Percentiles rank a stretch among this genome's conserved stretches.
phyloP scores from a whole-genome alignment of 768 basidiomycete species.

The Suillus cothurnatus region DNA sequence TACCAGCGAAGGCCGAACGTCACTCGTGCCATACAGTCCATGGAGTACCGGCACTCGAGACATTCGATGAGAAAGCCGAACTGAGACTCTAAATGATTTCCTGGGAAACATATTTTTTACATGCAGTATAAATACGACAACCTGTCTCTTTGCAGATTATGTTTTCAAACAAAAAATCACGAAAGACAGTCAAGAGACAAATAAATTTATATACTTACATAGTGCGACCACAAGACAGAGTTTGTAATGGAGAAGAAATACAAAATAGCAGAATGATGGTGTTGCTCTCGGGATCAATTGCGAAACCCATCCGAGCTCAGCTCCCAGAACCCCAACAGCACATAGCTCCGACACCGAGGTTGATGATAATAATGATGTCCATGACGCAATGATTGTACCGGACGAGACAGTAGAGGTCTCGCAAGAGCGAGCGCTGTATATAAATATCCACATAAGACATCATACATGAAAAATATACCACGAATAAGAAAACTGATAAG shows the following conservation, averaged over 20 bases:
- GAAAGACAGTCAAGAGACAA: neutral
- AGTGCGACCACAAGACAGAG: neutral
- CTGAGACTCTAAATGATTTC: neutral
- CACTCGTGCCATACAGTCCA: neutral
- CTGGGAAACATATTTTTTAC: neutral
- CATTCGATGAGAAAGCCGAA: neutral
- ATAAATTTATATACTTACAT: neutral
- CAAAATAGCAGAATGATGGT: neutral
- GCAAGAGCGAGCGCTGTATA: neutral
- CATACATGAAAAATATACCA: neutral
- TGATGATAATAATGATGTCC: neutral
- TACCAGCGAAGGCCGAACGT: neutral
- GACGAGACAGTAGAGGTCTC: neutral
- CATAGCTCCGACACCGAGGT: slow-evolving; percentile 41
- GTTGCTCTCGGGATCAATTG: too few relatives aligned
- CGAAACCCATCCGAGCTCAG: slow-evolving; percentile 14
- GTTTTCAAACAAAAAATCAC: neutral
- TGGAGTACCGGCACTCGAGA: neutral
- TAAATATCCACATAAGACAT: neutral
- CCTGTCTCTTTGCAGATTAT: neutral
- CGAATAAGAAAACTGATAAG: neutral
- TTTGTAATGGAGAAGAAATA: too few relatives aligned
- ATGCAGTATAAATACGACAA: neutral
- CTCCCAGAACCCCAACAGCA: slow-evolving; percentile 44
- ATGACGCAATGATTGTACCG: neutral